Base-by-base conservation (phyloP, 31 red algal species). In the Odonthalia washingtoniensis region DNA sequence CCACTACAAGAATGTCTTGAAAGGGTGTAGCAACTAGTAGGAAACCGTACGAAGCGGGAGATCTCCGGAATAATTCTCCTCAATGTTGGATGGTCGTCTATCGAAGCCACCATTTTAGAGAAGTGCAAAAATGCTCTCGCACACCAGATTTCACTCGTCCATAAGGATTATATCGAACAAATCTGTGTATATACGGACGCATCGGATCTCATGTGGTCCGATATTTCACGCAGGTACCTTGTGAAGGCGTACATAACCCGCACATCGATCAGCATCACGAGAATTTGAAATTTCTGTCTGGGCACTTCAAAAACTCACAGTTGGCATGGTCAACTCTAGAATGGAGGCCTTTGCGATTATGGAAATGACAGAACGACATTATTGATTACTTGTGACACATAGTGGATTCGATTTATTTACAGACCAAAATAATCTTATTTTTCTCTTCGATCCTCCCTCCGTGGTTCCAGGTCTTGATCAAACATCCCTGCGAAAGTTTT, bases 1-100 rank as follows among this genome's bases (percentile, higher is more conserved):
- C 74, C 41, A 21, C 38, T 77, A n/a, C 41, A 77, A 5, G 40
- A 77, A 46, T 77, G 21, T 45, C 16, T 77, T 9, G 74, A 77
- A 44, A 5, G 32, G 31, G 35, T 77, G 5, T 77, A 16, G 9
- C 9, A 5, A 6, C 16, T 24, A 14, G 74, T 46, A 16, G 40
- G 40, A 37, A 70, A 37, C 9, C 28, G 31, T 37, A 70, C n/a
- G 28, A 70, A 70, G 28, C 66, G 66, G 12, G 66, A 6, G 12
- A 28, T 70, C 28, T 12, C 66, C 28, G 14, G 66, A 9, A 12
- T 70, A 9, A 12, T 12, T 6, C 12, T 37, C 9, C 21, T 21
- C 21, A 57, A 57, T 57, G 9, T 34, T 6, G 9, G 66, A 70
- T 70, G 66, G 66, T 28, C 28, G 12, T 9, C 9, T 70, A 12